Conservation (phyloP, 1,284 basidiomycete species). For the Bondarzewia mesenterica region DNA sequence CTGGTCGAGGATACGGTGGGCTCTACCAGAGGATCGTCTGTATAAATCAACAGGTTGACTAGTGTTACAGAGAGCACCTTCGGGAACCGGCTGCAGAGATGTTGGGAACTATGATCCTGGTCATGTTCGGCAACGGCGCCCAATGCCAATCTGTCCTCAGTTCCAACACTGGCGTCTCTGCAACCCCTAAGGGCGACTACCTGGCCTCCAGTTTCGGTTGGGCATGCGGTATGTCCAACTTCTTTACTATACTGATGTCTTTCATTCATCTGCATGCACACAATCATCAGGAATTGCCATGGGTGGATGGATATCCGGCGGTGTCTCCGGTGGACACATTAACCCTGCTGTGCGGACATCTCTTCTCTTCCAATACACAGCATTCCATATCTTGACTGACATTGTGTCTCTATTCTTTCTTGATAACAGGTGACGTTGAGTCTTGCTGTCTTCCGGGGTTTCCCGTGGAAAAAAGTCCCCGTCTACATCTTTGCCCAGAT, state of each 20-base stretch:
- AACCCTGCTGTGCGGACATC: conserved; percentile 56
- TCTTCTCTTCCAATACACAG: too few species aligned
- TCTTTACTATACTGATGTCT: conserved; percentile 2
- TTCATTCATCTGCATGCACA: not conserved
- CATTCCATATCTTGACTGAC: too few species aligned
- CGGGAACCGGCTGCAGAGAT: conserved; percentile 66
- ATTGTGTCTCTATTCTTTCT: too few species aligned
- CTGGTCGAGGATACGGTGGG: conserved; percentile 51
- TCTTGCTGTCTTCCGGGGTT: conserved; percentile 60
- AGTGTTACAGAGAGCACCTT: conserved; percentile 17
- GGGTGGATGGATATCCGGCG: conserved; percentile 60
- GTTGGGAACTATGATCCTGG: conserved; percentile 55
- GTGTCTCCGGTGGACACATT: conserved; percentile 70
- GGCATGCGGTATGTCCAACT: conserved; percentile 42
- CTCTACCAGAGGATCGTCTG: conserved; percentile 5
- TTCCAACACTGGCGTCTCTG: conserved; percentile 37
- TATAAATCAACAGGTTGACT: too few species aligned
- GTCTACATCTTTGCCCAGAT: conserved; percentile 65
- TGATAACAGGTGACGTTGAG: conserved; percentile 47
- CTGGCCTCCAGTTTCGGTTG: conserved; percentile 58
- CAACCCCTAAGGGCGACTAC: conserved; percentile 49
- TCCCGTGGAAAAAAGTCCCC: conserved; percentile 76
- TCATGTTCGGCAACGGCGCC: conserved; percentile 59
- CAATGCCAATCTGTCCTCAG: conserved; percentile 59
- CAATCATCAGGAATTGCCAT: conserved; percentile 35